Evolutionary conservation across 768 basidiomycete genomes (phyloP), one percentile per base, ranked within the genome.

Genomic region (Xanthoconium purpureum): DNA sequence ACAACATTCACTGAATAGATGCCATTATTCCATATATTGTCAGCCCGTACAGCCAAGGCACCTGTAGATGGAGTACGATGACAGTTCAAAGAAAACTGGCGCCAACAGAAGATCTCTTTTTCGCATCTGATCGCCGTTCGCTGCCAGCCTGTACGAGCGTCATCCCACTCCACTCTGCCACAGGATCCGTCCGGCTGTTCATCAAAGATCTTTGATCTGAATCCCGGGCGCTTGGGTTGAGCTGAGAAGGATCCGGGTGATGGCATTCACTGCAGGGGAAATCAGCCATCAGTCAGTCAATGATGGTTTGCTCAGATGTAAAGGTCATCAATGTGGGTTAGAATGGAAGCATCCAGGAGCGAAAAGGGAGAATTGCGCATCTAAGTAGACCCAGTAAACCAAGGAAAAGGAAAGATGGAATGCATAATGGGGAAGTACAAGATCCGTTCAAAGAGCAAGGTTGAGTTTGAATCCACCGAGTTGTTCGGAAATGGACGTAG

Each of bases 201-300:
- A 57, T 72, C 80, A 90, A 58, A 82, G 77, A 77, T 94, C 94
- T 53, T 84, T 82, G 71, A 97, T 81, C 64, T 83, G 88, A 70
- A 97, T 94, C 15, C 90, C 89, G n/a, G 94, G 94, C 17, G 92
- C 92, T 63, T 88, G 87, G 30, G 82, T 82, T 28, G 93, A 89
- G 70, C 91, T 95, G 39, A 97, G 81, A 64, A 91, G 78, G 24
- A 94, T 88, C 61, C 84, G 85, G n/a, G 76, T 79, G 66, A 97
- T 91, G 10, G 84, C 77, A 37, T 87, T 91, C 50, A 84, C 89
- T 91, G 33, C 12, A 48, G 36, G 37, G 38, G 11, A 39, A 12
- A 47, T 28, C 39, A 17, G 36, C 47, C 47, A 32, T 70, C 52
- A 64, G 56, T 58, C 44, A 56, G 47, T 40, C 46, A 24, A 24